phyloP scores from a whole-genome alignment of 345 rosid genomes.

The Noccaea caerulescens region DNA sequence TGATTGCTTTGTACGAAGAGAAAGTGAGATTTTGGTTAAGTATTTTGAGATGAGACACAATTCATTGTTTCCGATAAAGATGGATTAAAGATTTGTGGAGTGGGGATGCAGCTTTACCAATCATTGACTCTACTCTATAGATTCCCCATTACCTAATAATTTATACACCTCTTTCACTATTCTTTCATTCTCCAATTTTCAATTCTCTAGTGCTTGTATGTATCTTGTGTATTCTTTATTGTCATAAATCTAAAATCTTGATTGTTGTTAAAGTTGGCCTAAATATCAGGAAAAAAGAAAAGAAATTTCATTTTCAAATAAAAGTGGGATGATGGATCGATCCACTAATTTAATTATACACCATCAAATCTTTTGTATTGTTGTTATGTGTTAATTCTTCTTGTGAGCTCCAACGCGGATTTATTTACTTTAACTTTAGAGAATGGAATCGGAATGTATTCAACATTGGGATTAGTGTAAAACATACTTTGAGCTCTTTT shows the following conservation, averaged over 20 bases:
- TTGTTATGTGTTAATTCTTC: neutral
- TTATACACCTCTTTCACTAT: slow-evolving; percentile 33
- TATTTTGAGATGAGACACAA: slow-evolving; percentile 35
- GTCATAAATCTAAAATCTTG: neutral
- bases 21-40: slow-evolving; percentile 50
- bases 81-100: slow-evolving; percentile 39
- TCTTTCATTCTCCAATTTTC: slow-evolving; percentile 13
- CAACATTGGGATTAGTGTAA: slow-evolving; percentile 48
- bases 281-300: slow-evolving; percentile 31
- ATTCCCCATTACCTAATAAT: slow-evolving; percentile 33
- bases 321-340: slow-evolving; percentile 28
- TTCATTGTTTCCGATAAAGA: slow-evolving; percentile 45
- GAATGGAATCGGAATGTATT: slow-evolving; percentile 27
- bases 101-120: slow-evolving; percentile 45
- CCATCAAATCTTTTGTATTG: neutral
- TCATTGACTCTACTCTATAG: slow-evolving; percentile 40
- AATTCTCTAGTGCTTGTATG: slow-evolving; percentile 29
- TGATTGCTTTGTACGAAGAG: slow-evolving; percentile 52
- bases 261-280: slow-evolving; percentile 23
- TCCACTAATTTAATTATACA: slow-evolving; percentile 17
- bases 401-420: neutral
- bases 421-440: slow-evolving; percentile 5
- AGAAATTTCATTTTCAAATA: slow-evolving; percentile 8
- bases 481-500: slow-evolving; percentile 35
- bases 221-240: slow-evolving; percentile 28